Conservation (phyloP, 345 rosid genomes). For the Arabidopsis suecica region DNA sequence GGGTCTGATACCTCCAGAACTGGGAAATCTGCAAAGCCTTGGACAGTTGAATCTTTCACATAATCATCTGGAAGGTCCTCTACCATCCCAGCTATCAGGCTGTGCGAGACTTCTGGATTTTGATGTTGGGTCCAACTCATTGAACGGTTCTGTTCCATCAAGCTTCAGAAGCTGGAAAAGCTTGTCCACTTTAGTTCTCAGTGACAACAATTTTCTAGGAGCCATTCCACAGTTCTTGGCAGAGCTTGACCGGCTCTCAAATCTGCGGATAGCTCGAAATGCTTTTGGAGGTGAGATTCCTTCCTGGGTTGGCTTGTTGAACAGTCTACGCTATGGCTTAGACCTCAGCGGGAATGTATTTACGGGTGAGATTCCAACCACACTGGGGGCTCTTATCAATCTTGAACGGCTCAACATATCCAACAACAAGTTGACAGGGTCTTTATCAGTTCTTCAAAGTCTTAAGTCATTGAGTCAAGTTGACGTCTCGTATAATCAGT, state of each 20-base stretch:
- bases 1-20: conserved; percentile 61
- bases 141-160: conserved; percentile 64
- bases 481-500: conserved; percentile 64
- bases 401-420: conserved; percentile 68
- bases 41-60: conserved; percentile 57
- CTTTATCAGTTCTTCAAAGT: conserved; percentile 51
- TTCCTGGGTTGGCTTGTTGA: conserved; percentile 57
- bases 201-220: conserved; percentile 60
- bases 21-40: conserved; percentile 61
- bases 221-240: conserved; percentile 65
- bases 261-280: conserved; percentile 70
- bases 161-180: conserved; percentile 59
- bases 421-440: conserved; percentile 70
- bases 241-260: conserved; percentile 54
- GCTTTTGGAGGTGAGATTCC: conserved; percentile 70
- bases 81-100: conserved; percentile 66
- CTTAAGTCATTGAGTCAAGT: conserved; percentile 48
- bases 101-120: conserved; percentile 53
- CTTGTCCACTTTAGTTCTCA: conserved; percentile 61
- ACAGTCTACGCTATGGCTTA: conserved; percentile 54
- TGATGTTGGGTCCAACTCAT: conserved; percentile 64
- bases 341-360: conserved; percentile 73
- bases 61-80: conserved; percentile 64
- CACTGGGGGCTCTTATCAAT: conserved; percentile 50
- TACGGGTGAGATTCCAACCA: conserved; percentile 62